Base-by-base conservation (phyloP, 805 yeast genomes). In the Yarrowia sp. region DNA sequence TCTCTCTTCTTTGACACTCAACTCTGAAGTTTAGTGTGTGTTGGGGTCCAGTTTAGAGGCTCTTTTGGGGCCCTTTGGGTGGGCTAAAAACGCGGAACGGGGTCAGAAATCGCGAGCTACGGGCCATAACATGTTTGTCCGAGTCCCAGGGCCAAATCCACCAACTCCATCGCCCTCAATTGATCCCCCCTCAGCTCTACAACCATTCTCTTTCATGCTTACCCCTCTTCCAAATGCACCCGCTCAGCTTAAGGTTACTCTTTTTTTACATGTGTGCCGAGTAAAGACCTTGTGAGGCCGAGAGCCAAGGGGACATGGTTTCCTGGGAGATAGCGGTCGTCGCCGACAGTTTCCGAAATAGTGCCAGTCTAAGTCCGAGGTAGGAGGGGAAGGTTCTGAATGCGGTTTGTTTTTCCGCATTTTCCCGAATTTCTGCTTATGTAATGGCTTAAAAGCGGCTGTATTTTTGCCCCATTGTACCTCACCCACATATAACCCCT, bases 321-420 rank as follows among this genome's bases (percentile, higher is more conserved):
- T 59, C 32, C 52, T 59, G 65, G 65, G 65, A 43, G 52, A 59
- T 45, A 43, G 42, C 64, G 36, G 43, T 32, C 41, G 40, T 59
- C 65, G 65, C 65, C 52, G 65, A 45, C 65, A 59, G 42, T 45
- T 59, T 42, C 65, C 65, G 52, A 59, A 59, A 56, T 11, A n/a
- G 49, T 26, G 45, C 3, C 14, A 14, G 19, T 4, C 48, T 43
- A 59, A 43, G 52, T 43, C 65, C 63, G 63, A 53, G 58, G 32
- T 26, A 26, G 32, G 32, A 26, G 32, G 32, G 32, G 32, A 26
- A 26, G 32, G 32, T 26, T 26, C 32, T 26, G 32, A 26, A 26
- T 5, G 32, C 32, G 32, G 32, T 26, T 5, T 26, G 32, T 26
- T 26, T 26, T 26, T 26, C 32, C 32, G 32, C 32, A 26, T 26